A percentile compares a stretch with the other conserved stretches of the same genome.
phyloP scores from a whole-genome alignment of 768 basidiomycete genomes.

The Pleurotus tuber-regium region DNA sequence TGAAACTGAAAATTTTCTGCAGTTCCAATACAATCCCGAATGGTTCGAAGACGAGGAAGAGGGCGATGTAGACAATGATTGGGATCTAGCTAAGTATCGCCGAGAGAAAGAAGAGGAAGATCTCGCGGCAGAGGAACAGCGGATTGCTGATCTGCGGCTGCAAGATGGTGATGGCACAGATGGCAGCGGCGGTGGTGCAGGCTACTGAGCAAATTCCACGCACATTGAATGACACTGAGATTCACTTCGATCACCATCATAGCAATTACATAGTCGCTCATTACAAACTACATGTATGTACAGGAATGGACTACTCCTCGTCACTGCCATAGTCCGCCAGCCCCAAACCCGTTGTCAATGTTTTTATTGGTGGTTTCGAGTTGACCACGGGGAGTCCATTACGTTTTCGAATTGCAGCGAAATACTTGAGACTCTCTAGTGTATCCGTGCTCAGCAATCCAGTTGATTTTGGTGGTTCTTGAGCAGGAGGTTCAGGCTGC shows the following conservation, averaged over 20 bases:
- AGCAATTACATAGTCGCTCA: slow-evolving; percentile 9
- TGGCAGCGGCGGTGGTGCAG: slow-evolving; percentile 26
- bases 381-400: slow-evolving; percentile 42
- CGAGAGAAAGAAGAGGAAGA: slow-evolving; percentile 58
- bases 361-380: slow-evolving; percentile 24
- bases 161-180: slow-evolving; percentile 29
- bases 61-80: slow-evolving; percentile 51
- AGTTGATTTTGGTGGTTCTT: slow-evolving; percentile 33
- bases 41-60: slow-evolving; percentile 86
- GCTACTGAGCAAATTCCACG: not conserved
- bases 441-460: slow-evolving; percentile 84
- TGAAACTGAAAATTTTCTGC: too few relatives aligned
- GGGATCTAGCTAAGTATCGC: slow-evolving; percentile 62
- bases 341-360: slow-evolving; percentile 45
- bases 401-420: slow-evolving; percentile 80
- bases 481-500: slow-evolving; percentile 21
- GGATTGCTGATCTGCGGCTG: slow-evolving; percentile 46
- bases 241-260: not conserved
- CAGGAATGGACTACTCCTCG: slow-evolving; percentile 31
- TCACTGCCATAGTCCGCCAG: slow-evolving; percentile 82
- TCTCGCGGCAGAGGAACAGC: slow-evolving; percentile 45
- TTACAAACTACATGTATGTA: slow-evolving; percentile 18
- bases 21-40: slow-evolving; percentile 96
- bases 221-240: not conserved
- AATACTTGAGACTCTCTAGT: slow-evolving; percentile 86